A percentile compares a stretch with the other conserved stretches of the same genome.
These are phyloP conservation scores for Trametes gibbosa DNA, from an alignment of 768 basidiomycete genomes.

Conservation along the genomic window DNA sequence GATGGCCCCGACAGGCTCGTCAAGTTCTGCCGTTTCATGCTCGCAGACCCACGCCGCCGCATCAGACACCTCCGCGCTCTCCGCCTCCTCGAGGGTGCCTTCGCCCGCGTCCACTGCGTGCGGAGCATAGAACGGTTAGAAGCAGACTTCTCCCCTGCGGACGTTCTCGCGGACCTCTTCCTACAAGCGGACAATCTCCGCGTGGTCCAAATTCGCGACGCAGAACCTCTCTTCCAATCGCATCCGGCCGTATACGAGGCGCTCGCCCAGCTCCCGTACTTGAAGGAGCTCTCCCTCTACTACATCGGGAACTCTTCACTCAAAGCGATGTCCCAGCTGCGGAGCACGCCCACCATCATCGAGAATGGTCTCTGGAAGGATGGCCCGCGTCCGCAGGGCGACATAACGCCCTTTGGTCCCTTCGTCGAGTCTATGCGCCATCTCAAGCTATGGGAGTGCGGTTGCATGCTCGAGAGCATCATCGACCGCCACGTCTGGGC, in stretches of 20 bases:
- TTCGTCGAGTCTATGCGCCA: conserved; percentile 13
- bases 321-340: conserved; percentile 16
- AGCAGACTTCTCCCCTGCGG: conserved; percentile 20
- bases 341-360: conserved; percentile 16
- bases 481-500: conserved; percentile 15
- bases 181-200: conserved; percentile 15
- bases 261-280: conserved; percentile 13
- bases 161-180: conserved; percentile 18
- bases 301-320: conserved; percentile 20
- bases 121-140: conserved; percentile 6
- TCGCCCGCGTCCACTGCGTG: conserved; percentile 9
- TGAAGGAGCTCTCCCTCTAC: conserved; percentile 22
- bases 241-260: conserved; percentile 20
- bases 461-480: conserved; percentile 23
- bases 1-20: conserved; percentile 16
- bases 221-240: conserved; percentile 19
- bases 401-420: conserved; percentile 18
- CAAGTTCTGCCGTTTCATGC: conserved; percentile 18
- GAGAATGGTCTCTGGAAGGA: conserved; percentile 22
- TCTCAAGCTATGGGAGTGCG: conserved; percentile 22
- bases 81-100: conserved; percentile 15
- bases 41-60: conserved; percentile 13
- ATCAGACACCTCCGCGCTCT: conserved; percentile 17
- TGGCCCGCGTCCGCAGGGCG: conserved; percentile 20
- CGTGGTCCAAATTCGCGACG: conserved; percentile 19